phyloP scores from a whole-genome alignment of 2,329 filamentous ascomycete genomes.

The Sporothrix pallida region DNA sequence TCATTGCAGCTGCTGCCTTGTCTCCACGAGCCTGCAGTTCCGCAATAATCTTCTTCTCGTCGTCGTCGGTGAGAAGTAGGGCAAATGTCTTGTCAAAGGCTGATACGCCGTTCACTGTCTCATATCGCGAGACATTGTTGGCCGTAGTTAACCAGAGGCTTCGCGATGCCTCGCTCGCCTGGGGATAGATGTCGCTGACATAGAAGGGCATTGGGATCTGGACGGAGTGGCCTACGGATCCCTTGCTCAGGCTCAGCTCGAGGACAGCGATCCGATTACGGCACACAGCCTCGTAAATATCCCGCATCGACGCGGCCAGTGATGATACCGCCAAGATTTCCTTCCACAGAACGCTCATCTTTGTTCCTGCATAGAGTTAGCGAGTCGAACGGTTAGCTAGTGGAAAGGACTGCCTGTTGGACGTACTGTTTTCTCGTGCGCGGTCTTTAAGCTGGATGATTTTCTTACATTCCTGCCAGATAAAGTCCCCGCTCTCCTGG shows the following conservation, averaged over 20 bases:
- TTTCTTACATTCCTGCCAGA: conserved; percentile 86
- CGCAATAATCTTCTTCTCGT: conserved; percentile 74
- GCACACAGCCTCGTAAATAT: conserved; percentile 80
- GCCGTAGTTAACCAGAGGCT: conserved; percentile 89
- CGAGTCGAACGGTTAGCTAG: too few species aligned
- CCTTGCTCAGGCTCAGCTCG: conserved; percentile 69
- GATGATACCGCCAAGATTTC: conserved; percentile 75
- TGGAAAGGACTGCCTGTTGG: too few species aligned
- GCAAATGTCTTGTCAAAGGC: conserved; percentile 86
- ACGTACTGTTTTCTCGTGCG: conserved; percentile 69
- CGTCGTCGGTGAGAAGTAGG: conserved; percentile 81
- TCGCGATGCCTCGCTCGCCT: conserved; percentile 67
- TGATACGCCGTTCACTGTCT: conserved; percentile 68
- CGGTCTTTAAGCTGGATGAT: conserved; percentile 83
- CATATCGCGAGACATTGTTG: conserved; percentile 73
- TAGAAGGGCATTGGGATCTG: conserved; percentile 71
- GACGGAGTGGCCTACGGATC: conserved; percentile 65
- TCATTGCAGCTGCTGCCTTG: conserved; percentile 75
- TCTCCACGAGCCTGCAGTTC: conserved; percentile 79
- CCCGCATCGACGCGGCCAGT: conserved; percentile 80
- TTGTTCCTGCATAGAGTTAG: conserved; percentile 51
- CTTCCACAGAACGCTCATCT: conserved; percentile 70
- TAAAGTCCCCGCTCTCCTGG: conserved; percentile 86
- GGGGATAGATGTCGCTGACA: conserved; percentile 72
- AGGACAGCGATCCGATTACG: conserved; percentile 85